Percentiles rank a stretch among this genome's conserved stretches.
These are phyloP conservation scores for Macroventuria anomochaeta DNA, from an alignment of 2,329 filamentous ascomycete species.

Conservation along the genomic window DNA sequence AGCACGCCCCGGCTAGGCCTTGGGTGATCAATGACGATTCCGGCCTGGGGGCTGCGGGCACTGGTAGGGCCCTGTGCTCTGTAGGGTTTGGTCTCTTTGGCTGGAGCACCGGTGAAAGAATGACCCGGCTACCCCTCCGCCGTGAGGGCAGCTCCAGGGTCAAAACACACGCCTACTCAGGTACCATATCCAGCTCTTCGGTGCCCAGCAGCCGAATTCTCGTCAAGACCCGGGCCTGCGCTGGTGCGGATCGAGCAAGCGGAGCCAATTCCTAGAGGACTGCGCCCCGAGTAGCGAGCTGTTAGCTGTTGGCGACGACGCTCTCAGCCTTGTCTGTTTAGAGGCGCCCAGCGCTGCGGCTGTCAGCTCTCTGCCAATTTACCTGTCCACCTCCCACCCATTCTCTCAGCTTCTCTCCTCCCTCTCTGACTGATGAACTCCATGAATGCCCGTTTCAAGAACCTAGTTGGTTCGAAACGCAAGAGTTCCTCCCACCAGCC, in stretches of 20 bases:
- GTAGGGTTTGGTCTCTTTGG: not conserved
- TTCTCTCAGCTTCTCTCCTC: slow-evolving; percentile 25
- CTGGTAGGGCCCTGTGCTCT: not conserved
- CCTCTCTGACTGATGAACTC: slow-evolving; percentile 68
- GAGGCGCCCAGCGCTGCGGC: slow-evolving; percentile 28
- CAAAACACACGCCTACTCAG: slow-evolving; percentile 5
- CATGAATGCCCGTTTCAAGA: slow-evolving; percentile 80
- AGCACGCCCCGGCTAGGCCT: slow-evolving; percentile 2
- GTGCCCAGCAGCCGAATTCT: slow-evolving; percentile 3
- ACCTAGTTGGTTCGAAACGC: slow-evolving; percentile 82
- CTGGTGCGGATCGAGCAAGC: slow-evolving; percentile 1
- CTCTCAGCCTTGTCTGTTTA: slow-evolving; percentile 16
- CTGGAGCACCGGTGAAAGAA: slow-evolving; percentile 9
- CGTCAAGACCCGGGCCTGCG: slow-evolving; percentile 4
- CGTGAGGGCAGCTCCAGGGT: not conserved
- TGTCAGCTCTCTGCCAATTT: slow-evolving; percentile 42
- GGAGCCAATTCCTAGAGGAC: slow-evolving; percentile 3
- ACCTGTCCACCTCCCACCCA: slow-evolving; percentile 36
- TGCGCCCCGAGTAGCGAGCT: slow-evolving; percentile 8
- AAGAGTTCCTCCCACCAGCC: slow-evolving; percentile 66
- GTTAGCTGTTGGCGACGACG: not conserved
- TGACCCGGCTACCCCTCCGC: slow-evolving; percentile 12
- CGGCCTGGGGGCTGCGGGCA: not conserved
- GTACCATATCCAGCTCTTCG: slow-evolving; percentile 3
- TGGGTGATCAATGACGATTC: slow-evolving; percentile 1